Evolutionary conservation across 805 yeast genomes (phyloP).

Genomic region (Groenewaldozyma tartarivorans): DNA sequence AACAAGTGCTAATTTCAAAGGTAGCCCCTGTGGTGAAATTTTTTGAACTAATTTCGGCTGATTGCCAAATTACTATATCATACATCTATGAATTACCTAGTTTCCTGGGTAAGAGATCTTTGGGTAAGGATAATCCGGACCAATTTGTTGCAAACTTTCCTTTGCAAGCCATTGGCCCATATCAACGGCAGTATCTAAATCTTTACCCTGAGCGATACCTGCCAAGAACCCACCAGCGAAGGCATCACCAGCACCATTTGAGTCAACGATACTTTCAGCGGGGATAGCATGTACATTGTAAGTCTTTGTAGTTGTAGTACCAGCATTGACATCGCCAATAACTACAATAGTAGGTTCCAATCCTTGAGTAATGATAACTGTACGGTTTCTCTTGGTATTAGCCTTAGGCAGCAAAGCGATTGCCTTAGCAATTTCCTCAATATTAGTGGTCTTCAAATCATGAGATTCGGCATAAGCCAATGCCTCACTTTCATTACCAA

Average conservation of each 20-base stretch:
- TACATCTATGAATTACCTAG: too few relatives aligned
- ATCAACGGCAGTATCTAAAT: conserved; percentile 51
- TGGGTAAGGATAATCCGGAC: conserved; percentile 87
- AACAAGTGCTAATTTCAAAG: too few relatives aligned
- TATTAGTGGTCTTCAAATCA: conserved; percentile 49
- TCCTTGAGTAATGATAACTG: conserved; percentile 93
- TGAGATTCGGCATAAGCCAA: conserved; percentile 87
- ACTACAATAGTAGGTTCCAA: conserved; percentile 81
- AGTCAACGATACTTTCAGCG: conserved; percentile 63
- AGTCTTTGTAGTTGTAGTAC: conserved; percentile 38
- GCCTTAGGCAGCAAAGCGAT: conserved; percentile 73
- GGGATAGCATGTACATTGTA: conserved; percentile 68
- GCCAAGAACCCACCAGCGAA: conserved; percentile 95
- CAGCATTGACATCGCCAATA: conserved; percentile 36
- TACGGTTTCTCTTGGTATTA: conserved; percentile 60
- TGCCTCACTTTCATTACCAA: conserved; percentile 97
- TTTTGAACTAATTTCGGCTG: too few relatives aligned
- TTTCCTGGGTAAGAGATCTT: conserved; percentile 11
- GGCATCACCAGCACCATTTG: conserved; percentile 99
- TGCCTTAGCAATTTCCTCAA: conserved; percentile 69
- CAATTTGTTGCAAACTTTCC: conserved; percentile 82
- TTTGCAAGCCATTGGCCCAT: conserved; percentile 97
- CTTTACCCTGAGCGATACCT: conserved; percentile 67
- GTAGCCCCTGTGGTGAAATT: too few relatives aligned
- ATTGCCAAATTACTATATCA: too few relatives aligned